Evolutionary conservation across 2,329 filamentous ascomycete genomes (phyloP), one percentile per base, ranked within the genome.

Genomic region (Xylariaceae sp.): DNA sequence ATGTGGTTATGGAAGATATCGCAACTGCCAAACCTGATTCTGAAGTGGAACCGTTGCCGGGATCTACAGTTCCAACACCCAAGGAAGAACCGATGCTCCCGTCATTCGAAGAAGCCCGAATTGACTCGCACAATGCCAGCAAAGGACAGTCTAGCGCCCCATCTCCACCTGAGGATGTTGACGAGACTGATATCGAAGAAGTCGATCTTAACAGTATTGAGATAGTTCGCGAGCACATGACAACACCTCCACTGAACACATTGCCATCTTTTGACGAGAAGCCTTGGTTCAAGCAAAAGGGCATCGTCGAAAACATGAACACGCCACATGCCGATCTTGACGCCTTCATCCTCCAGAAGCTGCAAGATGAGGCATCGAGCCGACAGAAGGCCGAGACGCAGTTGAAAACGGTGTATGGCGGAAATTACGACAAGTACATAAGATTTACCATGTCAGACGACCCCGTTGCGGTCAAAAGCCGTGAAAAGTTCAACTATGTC

Each of bases 381-480:
- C 73, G 75, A 34, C 61, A 67, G 2, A 65, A 67, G 0, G 73
- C 77, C 39, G 78, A 83, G 61, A 70, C 73, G 0, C 68, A 71
- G 5, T 68, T 71, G 42, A 77, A 74, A 53, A 69, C 75, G 45
- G 63, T 70, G 1, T 85, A 85, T 61, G 70, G 73, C 0, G 71
- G 72, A 1, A 80, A 77, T 7, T 85, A 85, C 61, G 71, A 77
- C 44, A 68, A 69, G 1, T 86, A 86, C 61, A 74, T 85, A 2
- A 73, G 79, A 7, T 86, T 83, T 60, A 85, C 82, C 6, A 71
- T 77, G 61, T 85, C 83, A 1, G 76, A 78, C 59, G 82, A 85
- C 51, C 80, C 81, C 2, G 75, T 77, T 7, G 82, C 82, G 1
- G 70, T 79, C 13, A 83, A 81, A 66, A 83, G 79, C 62, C 76